These are phyloP conservation scores for Candida tammaniensis DNA, from an alignment of 805 yeast species.

Conservation along the genomic window DNA sequence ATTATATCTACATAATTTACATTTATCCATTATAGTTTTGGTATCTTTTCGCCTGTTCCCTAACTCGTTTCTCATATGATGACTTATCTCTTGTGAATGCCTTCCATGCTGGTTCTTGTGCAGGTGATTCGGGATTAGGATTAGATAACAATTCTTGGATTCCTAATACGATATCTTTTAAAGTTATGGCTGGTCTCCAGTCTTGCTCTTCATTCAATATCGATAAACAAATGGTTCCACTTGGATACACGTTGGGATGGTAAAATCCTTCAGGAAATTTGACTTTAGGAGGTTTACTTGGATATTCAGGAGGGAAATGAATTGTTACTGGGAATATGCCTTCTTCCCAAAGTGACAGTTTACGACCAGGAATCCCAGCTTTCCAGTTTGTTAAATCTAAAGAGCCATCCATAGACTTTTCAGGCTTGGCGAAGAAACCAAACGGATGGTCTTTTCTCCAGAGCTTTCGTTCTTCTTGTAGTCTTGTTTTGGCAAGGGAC, in stretches of 20 bases:
- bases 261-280: constrained; percentile 85
- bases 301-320: constrained; percentile 85
- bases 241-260: constrained; percentile 97
- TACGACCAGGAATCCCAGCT: constrained; percentile 95
- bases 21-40: constrained; percentile 28
- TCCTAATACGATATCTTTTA: constrained; percentile 86
- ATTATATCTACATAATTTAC: constrained; percentile 2
- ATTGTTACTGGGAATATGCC: constrained; percentile 87
- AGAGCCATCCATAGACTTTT: constrained; percentile 74
- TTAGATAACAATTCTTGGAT: constrained; percentile 85
- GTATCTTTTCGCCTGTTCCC: constrained; percentile 76
- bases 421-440: constrained; percentile 93
- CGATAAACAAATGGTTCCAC: constrained; percentile 92
- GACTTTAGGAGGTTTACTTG: constrained; percentile 95
- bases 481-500: constrained; percentile 73
- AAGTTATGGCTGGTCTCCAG: constrained; percentile 96
- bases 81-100: constrained; percentile 69
- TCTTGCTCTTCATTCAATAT: constrained; percentile 93
- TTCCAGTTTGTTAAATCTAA: constrained; percentile 85
- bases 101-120: constrained; percentile 96
- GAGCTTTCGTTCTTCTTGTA: constrained; percentile 93
- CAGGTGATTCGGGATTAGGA: constrained; percentile 95
- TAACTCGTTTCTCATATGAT: constrained; percentile 71
- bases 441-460: constrained; percentile 99
- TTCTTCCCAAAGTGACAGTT: constrained; percentile 81